Base-by-base conservation (phyloP, 108 stramenopile genomes). In the Pseudonitzschia multiseries region DNA sequence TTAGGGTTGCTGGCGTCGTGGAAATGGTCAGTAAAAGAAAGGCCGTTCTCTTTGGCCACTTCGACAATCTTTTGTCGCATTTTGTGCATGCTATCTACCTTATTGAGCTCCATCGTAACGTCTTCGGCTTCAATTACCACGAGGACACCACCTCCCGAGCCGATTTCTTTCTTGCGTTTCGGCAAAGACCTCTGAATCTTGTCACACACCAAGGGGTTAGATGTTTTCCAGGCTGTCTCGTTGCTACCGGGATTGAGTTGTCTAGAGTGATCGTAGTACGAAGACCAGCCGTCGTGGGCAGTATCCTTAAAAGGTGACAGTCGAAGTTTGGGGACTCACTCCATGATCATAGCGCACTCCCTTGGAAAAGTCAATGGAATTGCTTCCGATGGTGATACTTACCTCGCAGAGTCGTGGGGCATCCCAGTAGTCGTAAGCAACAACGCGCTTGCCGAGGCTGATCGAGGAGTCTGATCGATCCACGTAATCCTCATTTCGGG, bases 351-450 rank as follows among this genome's bases (percentile, higher is more conserved):
- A 61, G 6, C 42, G 70, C 9, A 48, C 56, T 15, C 18, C 70
- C 14, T 60, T 24, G 18, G 73, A 29, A 64, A 90, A 90, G 69
- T 90, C 89, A 40, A 88, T 71, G 5, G 69, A 73, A 70, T 86
- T 86, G 57, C 79, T 81, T 32, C 87, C 89, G 73, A 88, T 74
- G 20, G 82, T 80, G 78, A 84, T 76, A 69, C 71, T 77, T 54
- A 84, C 85, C 53, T 84, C 81, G 69, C 89, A 87, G 21, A 90
- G 63, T 20, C 86, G 76, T 9, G 89, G 89, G 76, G 71, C 32
- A 28, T 69, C 68, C 22, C 50, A 54, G 42, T 53, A 31, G 0
- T 69, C 69, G 24, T 56, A 53, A 33, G 27, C 29, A 22, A 69
- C 32, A 15, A 36, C 22, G 29, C 27, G 20, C 21, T 56, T 54